Evolutionary conservation across 441 rosid species (phyloP), one percentile per base, ranked within the genome.

Genomic region (Erodium moschatum): DNA sequence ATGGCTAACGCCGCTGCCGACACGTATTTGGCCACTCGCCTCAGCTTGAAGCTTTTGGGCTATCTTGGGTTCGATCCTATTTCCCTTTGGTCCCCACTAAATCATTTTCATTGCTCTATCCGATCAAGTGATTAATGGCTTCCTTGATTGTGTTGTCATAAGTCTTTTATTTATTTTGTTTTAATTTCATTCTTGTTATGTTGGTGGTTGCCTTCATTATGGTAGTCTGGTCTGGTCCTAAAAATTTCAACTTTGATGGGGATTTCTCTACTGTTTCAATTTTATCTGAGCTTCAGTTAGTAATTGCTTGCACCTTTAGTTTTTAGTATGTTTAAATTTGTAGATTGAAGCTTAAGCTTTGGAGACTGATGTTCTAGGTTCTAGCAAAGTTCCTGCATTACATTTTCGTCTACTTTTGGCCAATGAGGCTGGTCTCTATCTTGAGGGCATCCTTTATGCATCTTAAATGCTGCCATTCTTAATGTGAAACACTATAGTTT

Each of bases 1-100:
- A 87, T 86, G 62, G 82, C 81, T 66, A 89, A 82, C 64, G 95
- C 83, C 0, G 86, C 92, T 35, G 79, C 88, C 0, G 89, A 92
- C 71, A 89, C 91, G 1, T 85, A 79, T 67, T 76, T 86, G 75
- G 21, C 87, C 56, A 83, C 95, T 75, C 84, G 95, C 65, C 80
- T 89, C 64, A 76, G 87, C 70, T 73, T 85, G 81, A 86, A 85
- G 81, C 91, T 93, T 9, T 66, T 87, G 6, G 76, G 77, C 62
- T 93, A 78, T 82, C 91, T 93, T 29, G 90, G 92, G 96, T 64
- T 18, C n/a, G 9, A 63, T 33, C 35, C 19, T 62, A 10, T 19
- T 52, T 7, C n/a, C n/a, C n/a, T n/a, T n/a, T n/a, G n/a, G n/a
- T n/a, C n/a, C n/a, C n/a, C n/a, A n/a, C n/a, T n/a, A n/a, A n/a